Evolutionary conservation across 768 basidiomycete genomes (phyloP), one percentile per base, ranked within the genome.

Genomic region (Cytidiella melzeri): DNA sequence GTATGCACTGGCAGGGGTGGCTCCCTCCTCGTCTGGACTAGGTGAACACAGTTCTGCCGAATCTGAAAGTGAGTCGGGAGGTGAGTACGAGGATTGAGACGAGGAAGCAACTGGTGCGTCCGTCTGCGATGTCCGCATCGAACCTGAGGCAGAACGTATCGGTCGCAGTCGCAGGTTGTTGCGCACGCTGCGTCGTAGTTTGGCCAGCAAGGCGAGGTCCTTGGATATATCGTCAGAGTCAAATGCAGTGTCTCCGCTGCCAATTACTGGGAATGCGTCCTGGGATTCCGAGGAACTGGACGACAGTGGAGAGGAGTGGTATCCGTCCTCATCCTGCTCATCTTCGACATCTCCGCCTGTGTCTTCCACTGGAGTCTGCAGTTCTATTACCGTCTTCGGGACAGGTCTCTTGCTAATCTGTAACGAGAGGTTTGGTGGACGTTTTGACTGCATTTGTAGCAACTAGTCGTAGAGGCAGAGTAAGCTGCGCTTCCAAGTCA

Each of bases 131-230:
- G 54, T 15, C 24, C 52, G 44, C 55, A 51, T 18, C 41, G 60
- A 50, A 18, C 50, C n/a, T 47, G 62, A 23, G 47, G 54, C 69
- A 20, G 83, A 83, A 43, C 80, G 77, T 49, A 92, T 84, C 24
- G 90, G 89, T 19, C 89, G 77, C 28, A 92, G 73, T 50, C 80
- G 81, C 30, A 92, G 75, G 57, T 92, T 92, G 65, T 80, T 75
- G 66, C 83, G 79, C 2, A 92, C 84, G 57, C 71, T 86, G 55
- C 76, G 74, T 27, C 89, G 77, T 6, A 92, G 73, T 56, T 76
- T 68, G 50, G 86, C 83, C 34, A 92, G 77, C 47, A 74, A 76
- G 11, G 74, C 80, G 34, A 91, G 72, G 52, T 84, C 85, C 54
- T 79, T 77, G 13, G 78, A 74, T 47, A 91, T 69, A 54, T 88